These are phyloP conservation scores for Malassezia obtusa DNA, from an alignment of 1,284 basidiomycete genomes.

Conservation along the genomic window DNA sequence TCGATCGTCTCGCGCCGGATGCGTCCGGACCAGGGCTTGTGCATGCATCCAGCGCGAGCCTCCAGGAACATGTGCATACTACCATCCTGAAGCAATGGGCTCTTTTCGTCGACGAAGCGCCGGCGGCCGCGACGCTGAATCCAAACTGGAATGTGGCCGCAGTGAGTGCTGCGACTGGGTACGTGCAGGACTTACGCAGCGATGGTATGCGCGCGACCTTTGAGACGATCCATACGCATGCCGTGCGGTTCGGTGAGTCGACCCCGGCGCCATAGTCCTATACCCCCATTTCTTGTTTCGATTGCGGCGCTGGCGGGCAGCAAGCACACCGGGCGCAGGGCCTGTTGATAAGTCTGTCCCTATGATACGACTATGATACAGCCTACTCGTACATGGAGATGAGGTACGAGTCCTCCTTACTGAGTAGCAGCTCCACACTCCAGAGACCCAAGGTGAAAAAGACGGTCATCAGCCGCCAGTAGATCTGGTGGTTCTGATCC, in stretches of 20 bases:
- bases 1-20: neutral
- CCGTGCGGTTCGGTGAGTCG: neutral
- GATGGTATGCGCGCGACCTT: constrained; percentile 3
- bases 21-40: neutral
- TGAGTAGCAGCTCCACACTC: constrained; percentile 39
- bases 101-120: neutral
- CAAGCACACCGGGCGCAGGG: too few relatives aligned
- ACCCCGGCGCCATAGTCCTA: neutral
- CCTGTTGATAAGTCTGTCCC: constrained; percentile 1
- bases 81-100: neutral
- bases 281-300: neutral
- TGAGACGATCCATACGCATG: neutral
- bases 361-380: constrained; percentile 9
- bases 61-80: neutral
- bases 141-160: neutral
- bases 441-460: constrained; percentile 37
- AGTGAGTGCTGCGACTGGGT: constrained; percentile 12
- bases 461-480: constrained; percentile 45
- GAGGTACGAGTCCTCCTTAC: constrained; percentile 22
- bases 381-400: constrained; percentile 11
- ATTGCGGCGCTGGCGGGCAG: too few relatives aligned
- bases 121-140: neutral
- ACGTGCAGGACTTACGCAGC: constrained; percentile 5
- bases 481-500: constrained; percentile 43
- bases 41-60: neutral